These are phyloP conservation scores for Larix sibirica DNA, from an alignment of 83 land plant genomes.

Conservation along the genomic window DNA sequence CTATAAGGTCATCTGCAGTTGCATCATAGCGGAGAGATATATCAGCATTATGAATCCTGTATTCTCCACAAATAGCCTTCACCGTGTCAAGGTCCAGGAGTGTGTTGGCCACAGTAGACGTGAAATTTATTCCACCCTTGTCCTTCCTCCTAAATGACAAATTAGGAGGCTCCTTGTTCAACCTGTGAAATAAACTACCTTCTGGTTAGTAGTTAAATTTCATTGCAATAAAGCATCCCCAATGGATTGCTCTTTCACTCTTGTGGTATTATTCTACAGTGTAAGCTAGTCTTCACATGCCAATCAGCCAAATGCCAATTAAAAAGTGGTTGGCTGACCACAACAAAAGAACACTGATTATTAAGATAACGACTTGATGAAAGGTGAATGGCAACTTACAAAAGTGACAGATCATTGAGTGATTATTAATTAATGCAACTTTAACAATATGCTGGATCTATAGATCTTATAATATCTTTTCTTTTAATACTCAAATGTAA, in stretches of 20 bases:
- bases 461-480: too few relatives aligned
- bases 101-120: constrained; percentile 88
- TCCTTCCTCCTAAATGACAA: constrained; percentile 96
- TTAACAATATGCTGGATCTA: too few relatives aligned
- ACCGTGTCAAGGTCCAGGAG: constrained; percentile 96
- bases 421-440: too few relatives aligned
- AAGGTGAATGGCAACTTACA: too few relatives aligned
- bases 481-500: background rate
- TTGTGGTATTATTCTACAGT: background rate
- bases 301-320: background rate
- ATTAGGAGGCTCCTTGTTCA: constrained; percentile 96
- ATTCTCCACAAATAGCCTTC: constrained; percentile 98
- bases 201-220: background rate
- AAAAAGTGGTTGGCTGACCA: background rate
- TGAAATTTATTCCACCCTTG: constrained; percentile 97
- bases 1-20: constrained; percentile 98
- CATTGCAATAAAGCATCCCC: background rate
- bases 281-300: background rate
- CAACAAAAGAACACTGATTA: background rate
- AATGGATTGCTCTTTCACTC: background rate
- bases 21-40: constrained; percentile 95
- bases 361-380: too few relatives aligned
- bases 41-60: constrained; percentile 99
- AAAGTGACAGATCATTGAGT: too few relatives aligned
- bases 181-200: constrained; percentile 25